Evolutionary conservation across 495 filamentous ascomycete genomes (phyloP).

Genomic region (Cudoniella acicularis): DNA sequence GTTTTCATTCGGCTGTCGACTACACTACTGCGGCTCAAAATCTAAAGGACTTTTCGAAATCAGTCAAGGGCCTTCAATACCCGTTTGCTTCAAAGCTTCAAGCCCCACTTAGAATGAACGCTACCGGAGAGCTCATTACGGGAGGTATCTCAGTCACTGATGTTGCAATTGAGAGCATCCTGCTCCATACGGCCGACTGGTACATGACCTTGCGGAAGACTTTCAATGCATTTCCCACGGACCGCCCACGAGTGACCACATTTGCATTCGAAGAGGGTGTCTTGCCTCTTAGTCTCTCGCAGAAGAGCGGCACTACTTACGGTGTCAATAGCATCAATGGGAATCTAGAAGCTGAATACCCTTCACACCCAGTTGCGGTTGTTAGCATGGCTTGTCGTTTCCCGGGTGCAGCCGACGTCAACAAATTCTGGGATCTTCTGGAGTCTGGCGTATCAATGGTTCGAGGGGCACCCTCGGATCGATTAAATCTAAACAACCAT

Average conservation of each 20-base stretch:
- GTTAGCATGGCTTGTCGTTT: constrained; percentile 58
- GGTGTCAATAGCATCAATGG: no score
- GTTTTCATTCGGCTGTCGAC: constrained; percentile 5
- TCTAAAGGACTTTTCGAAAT: neutral
- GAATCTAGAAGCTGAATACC: neutral
- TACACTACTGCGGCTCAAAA: neutral
- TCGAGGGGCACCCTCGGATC: neutral
- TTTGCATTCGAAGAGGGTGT: no score
- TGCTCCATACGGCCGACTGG: constrained; percentile 10
- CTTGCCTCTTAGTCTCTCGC: no score
- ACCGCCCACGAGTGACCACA: no score
- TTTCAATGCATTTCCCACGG: no score
- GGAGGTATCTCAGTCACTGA: constrained; percentile 2
- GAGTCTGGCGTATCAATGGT: constrained; percentile 1
- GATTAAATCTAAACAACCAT: neutral
- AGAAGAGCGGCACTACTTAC: no score
- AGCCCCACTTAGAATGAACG: constrained; percentile 16
- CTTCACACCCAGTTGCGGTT: constrained; percentile 47
- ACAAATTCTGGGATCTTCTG: constrained; percentile 10
- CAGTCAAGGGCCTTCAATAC: neutral
- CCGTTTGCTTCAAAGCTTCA: constrained; percentile 3
- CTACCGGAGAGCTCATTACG: constrained; percentile 15
- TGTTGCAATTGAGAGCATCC: constrained; percentile 2
- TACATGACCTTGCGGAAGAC: neutral
- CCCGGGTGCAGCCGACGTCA: constrained; percentile 33